Base-by-base conservation (phyloP, 306 rosid species). In the Quercus dentata region DNA sequence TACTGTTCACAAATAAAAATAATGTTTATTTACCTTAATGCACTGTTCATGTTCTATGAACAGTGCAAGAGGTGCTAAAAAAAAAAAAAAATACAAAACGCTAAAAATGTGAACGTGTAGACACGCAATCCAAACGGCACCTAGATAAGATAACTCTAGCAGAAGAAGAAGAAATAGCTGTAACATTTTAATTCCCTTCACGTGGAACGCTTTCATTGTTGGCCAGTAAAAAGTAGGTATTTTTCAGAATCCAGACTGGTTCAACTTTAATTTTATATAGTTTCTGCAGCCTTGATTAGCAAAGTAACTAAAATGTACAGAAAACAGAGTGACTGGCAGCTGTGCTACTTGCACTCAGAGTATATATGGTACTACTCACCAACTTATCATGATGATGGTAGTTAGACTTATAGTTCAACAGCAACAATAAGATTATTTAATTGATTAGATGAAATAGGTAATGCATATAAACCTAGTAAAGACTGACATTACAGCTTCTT, bases 381-480 rank as follows among this genome's bases (percentile, higher is more conserved):
- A 85, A 74, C 67, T 78, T 69, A 64, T 56, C 68, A 74, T 28
- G 73, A 71, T 78, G 31, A 71, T 71, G 82, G 75, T 55, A 25
- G 74, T 25, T 63, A 73, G 51, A 49, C 15, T 49, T 49, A 49
- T 3, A 49, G 54, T 51, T 79, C 71, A 79, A 76, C 62, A 51
- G 21, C 35, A 71, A 52, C 54, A 67, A 17, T 23, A 73, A 3
- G 75, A 75, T 76, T 79, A 80, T 74, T 81, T 67, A 56, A 79
- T 67, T 67, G 19, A 72, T 77, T 64, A 51, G 85, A 75, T 78
- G 59, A 58, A 23, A 64, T 13, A 71, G 49, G 44, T 28, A 61
- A 76, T 79, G 70, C 77, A 62, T 78, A 73, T 18, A 69, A 58
- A 76, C 79, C 77, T 63, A 51, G 86, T 56, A 77, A 73, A 70